A percentile compares a stretch with the other conserved stretches of the same genome.
Evolutionary conservation across 1,284 basidiomycete species (phyloP).

Genomic region (Heterobasidion occidentale): DNA sequence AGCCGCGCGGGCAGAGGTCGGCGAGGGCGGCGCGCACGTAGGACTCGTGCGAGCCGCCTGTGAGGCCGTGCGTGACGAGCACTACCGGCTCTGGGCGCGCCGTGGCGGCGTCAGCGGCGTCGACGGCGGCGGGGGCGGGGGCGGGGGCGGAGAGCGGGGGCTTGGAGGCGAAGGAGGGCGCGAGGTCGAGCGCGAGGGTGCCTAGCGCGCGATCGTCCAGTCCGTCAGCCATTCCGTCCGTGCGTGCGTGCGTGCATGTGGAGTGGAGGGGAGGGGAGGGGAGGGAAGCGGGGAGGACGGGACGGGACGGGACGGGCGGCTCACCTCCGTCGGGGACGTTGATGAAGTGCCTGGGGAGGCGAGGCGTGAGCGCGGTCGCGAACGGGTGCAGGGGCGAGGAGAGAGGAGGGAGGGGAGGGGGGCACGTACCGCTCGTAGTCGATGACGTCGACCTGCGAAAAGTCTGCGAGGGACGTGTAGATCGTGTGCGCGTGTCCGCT

Average conservation of each 20-base stretch:
- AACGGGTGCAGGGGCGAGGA: neutral
- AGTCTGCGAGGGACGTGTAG: conserved; percentile 18
- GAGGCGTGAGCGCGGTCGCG: neutral
- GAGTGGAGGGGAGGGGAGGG: too few relatives aligned
- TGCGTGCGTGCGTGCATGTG: too few relatives aligned
- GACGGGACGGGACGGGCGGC: too few relatives aligned
- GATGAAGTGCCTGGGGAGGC: conserved; percentile 11
- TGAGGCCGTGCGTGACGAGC: conserved; percentile 20
- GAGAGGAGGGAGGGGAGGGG: neutral
- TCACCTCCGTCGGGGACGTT: conserved; percentile 17
- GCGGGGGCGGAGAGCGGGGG: neutral
- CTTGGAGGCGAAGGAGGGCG: conserved; percentile 13
- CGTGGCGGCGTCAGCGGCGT: too few relatives aligned
- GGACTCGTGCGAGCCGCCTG: conserved; percentile 22
- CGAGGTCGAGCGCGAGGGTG: conserved; percentile 18
- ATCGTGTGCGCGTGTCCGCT: conserved; percentile 19
- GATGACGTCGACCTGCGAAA: conserved; percentile 15
- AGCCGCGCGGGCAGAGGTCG: conserved; percentile 9
- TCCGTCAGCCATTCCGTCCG: too few relatives aligned
- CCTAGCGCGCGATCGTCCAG: conserved; percentile 8
- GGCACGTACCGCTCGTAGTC: conserved; percentile 16
- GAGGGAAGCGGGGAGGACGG: too few relatives aligned
- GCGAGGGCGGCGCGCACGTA: conserved; percentile 19
- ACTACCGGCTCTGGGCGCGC: conserved; percentile 14
- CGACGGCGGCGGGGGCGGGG: too few relatives aligned